Conservation (phyloP, 1,284 basidiomycete genomes). For the Lentinus polychrous region DNA sequence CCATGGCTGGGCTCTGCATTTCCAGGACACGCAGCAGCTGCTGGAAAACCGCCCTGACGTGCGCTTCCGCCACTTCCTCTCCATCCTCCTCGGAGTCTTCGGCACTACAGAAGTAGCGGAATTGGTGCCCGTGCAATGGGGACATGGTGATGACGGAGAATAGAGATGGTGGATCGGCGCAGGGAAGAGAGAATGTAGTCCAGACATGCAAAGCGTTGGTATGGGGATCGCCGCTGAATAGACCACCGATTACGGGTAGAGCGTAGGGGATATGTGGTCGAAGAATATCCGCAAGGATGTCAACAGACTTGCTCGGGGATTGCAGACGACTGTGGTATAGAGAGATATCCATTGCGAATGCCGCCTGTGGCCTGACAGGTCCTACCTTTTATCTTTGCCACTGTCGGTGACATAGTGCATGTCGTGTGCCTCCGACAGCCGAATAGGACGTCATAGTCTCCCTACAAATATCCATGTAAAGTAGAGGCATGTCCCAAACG, state of each 20-base stretch:
- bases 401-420: too few species aligned
- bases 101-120: constrained; percentile 6
- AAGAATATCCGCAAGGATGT: background rate
- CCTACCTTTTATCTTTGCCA: too few species aligned
- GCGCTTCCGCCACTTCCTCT: background rate
- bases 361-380: too few species aligned
- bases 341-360: too few species aligned
- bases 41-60: background rate
- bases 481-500: too few species aligned
- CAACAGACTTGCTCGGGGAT: too few species aligned
- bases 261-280: background rate
- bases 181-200: background rate
- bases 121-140: background rate
- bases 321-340: too few species aligned
- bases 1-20: background rate
- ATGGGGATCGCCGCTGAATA: background rate
- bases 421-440: too few species aligned
- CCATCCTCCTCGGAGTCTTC: background rate
- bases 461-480: too few species aligned
- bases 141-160: constrained; percentile 5
- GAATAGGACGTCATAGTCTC: too few species aligned
- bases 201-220: background rate
- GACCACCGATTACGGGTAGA: background rate
- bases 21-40: background rate
- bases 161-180: background rate